Conservation (phyloP, 345 rosid species). For the Moricandia arvensis region DNA sequence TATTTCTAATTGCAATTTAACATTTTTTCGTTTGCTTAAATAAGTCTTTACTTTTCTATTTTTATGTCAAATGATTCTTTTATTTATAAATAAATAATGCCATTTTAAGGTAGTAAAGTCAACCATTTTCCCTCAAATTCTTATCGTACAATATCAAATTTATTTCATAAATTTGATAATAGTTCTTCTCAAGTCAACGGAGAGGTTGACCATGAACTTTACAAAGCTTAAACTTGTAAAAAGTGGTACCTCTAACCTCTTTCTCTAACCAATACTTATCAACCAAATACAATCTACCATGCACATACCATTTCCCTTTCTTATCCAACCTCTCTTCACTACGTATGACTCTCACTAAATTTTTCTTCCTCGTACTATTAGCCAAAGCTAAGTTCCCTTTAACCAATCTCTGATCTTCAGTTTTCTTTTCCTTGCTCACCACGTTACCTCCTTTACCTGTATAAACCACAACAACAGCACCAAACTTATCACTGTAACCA, state of each 20-base stretch:
- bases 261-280: slow-evolving; percentile 51
- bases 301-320: slow-evolving; percentile 52
- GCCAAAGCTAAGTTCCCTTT: slow-evolving; percentile 75
- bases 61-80: too few relatives aligned
- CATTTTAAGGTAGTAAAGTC: too few relatives aligned
- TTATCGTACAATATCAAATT: neutral
- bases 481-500: slow-evolving; percentile 52
- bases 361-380: slow-evolving; percentile 45
- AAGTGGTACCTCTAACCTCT: slow-evolving; percentile 63
- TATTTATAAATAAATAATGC: too few relatives aligned
- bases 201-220: slow-evolving; percentile 36
- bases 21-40: too few relatives aligned
- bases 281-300: slow-evolving; percentile 77
- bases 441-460: slow-evolving; percentile 86
- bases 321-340: slow-evolving; percentile 42
- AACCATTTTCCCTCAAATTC: neutral
- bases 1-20: too few relatives aligned
- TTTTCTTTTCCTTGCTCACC: slow-evolving; percentile 49
- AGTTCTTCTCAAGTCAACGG: neutral
- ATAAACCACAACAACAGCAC: slow-evolving; percentile 59
- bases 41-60: too few relatives aligned
- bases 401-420: slow-evolving; percentile 72
- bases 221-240: slow-evolving; percentile 63
- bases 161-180: neutral
- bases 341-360: slow-evolving; percentile 73